Base-by-base conservation (phyloP, 2,329 filamentous ascomycete genomes). In the Cyphellophora attinorum region DNA sequence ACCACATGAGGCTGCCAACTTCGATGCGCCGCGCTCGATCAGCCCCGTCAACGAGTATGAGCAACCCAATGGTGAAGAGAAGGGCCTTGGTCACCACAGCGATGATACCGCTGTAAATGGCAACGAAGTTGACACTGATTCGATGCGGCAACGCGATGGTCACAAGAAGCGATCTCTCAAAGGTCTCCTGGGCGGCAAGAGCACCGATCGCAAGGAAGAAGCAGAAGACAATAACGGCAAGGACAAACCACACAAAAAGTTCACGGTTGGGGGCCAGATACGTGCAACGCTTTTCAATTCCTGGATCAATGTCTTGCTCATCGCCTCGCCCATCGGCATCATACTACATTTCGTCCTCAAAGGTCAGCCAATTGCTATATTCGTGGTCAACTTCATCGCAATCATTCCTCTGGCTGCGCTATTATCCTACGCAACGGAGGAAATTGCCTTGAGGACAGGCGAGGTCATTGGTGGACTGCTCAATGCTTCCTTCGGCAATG, bases 401-500 rank as follows among this genome's bases (percentile, higher is more conserved):
- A 94, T 95, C 48, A 79, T 95, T 39, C 88, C 88, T 0, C 68
- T 95, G 27, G 89, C 89, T 3, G 83, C 81, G 11, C 79, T 94
- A 66, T 68, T 96, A 15, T 81, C 82, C 49, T 93, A 82, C 51
- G 84, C 85, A 1, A 95, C 89, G 0, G 89, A 96, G 57, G 86
- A 94, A 57, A 80, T 95, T 45, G 83, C 88, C 3, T 61, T 88
- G 29, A 60, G 60, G 11, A 81, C 79, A 0, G 86, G 88, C 32
- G 86, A 95, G 57, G 88, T 84, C 0, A 63, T 94, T 2, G 89
- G 89, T 42, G 89, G 88, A 37, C 65, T 96, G 21, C 68, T 95
- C 37, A 95, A 95, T 52, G 88, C 88, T 5, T 82, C 81, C 2
- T 95, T 95, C 55, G 89, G 86, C 35, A 93, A 93, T 52, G 85